These are phyloP conservation scores for Saccharomyces hybrid DNA, from an alignment of 1,139 yeast species.

Conservation along the genomic window DNA sequence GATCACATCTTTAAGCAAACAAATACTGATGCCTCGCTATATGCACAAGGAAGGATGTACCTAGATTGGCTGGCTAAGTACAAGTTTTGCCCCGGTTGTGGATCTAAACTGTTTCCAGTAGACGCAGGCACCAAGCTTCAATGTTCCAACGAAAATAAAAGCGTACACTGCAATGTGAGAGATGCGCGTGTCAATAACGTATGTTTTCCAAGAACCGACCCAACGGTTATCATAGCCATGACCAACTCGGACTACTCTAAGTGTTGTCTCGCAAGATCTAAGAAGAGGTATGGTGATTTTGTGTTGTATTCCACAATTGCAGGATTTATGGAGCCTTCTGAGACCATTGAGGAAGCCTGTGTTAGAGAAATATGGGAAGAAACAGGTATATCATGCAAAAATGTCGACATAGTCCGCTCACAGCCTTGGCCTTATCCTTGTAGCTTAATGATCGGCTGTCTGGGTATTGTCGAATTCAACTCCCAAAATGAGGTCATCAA, in stretches of 20 bases:
- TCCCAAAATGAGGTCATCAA: slow-evolving; percentile 55
- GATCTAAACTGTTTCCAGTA: slow-evolving; percentile 56
- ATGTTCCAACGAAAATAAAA: slow-evolving; percentile 43
- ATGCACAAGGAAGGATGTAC: slow-evolving; percentile 77
- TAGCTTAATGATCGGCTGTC: slow-evolving; percentile 86
- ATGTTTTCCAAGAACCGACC: slow-evolving; percentile 87
- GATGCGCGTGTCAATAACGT: slow-evolving; percentile 44
- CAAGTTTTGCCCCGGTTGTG: slow-evolving; percentile 86
- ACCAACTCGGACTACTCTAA: slow-evolving; percentile 54
- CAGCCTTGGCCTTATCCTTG: slow-evolving; percentile 99
- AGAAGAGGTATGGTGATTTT: slow-evolving; percentile 43
- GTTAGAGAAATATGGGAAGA: slow-evolving; percentile 93
- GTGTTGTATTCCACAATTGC: slow-evolving; percentile 79
- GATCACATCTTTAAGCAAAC: slow-evolving; percentile 23
- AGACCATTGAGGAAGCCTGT: slow-evolving; percentile 82
- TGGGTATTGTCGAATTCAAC: slow-evolving; percentile 63
- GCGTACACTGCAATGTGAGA: slow-evolving; percentile 46
- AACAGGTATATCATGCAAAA: slow-evolving; percentile 66
- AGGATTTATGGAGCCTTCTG: slow-evolving; percentile 94
- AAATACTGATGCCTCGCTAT: slow-evolving; percentile 53
- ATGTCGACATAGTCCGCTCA: slow-evolving; percentile 54
- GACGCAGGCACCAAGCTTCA: slow-evolving; percentile 76
- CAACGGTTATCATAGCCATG: slow-evolving; percentile 76
- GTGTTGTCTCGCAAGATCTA: slow-evolving; percentile 64
- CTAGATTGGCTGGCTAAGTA: slow-evolving; percentile 78